Evolutionary conservation across 768 basidiomycete species (phyloP).

Genomic region (Austroboletus eburneus): DNA sequence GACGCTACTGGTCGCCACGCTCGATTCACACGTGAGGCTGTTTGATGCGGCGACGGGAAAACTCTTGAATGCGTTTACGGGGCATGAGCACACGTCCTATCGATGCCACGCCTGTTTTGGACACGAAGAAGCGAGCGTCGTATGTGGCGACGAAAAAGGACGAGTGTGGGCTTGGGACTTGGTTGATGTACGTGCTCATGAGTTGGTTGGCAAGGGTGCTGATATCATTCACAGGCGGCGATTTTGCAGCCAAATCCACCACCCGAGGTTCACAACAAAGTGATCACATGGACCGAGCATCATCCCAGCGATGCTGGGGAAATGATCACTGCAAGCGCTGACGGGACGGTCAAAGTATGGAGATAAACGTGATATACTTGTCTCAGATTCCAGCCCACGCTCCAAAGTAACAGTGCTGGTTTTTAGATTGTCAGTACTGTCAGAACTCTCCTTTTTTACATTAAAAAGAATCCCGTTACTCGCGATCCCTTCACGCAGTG

Average conservation of each 20-base stretch:
- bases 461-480: too few relatives aligned
- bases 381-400: too few relatives aligned
- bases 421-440: too few relatives aligned
- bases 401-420: too few relatives aligned
- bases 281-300: conserved; percentile 70
- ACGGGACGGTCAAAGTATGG: conserved; percentile 95
- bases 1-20: conserved; percentile 75
- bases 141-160: conserved; percentile 91
- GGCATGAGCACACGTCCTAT: conserved; percentile 72
- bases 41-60: conserved; percentile 83
- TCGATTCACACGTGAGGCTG: conserved; percentile 81
- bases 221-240: conserved; percentile 51
- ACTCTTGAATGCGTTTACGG: conserved; percentile 79
- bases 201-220: not conserved
- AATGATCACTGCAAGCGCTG: conserved; percentile 85
- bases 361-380: conserved; percentile 43
- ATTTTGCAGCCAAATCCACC: conserved; percentile 69
- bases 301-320: conserved; percentile 80
- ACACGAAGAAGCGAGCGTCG: conserved; percentile 72
- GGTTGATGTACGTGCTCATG: conserved; percentile 60
- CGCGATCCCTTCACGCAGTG: too few relatives aligned
- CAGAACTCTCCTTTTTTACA: too few relatives aligned
- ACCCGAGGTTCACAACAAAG: conserved; percentile 60
- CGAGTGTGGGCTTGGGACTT: conserved; percentile 91
- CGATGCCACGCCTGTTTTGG: conserved; percentile 81